These are phyloP conservation scores for Yamadazyma sp. DNA, from an alignment of 805 yeast genomes.

Conservation along the genomic window DNA sequence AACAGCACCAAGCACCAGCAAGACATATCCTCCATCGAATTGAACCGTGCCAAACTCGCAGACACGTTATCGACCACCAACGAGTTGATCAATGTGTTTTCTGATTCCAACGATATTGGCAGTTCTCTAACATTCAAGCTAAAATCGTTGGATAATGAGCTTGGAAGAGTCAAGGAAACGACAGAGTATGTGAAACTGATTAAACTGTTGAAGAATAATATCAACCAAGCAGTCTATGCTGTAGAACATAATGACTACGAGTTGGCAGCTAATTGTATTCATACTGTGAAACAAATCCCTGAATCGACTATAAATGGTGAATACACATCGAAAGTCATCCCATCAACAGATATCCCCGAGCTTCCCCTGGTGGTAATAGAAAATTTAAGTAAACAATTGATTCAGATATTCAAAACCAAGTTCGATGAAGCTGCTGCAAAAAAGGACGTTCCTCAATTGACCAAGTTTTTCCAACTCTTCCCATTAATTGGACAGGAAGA, in stretches of 20 bases:
- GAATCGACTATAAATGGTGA: slow-evolving; percentile 53
- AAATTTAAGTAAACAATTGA: slow-evolving; percentile 60
- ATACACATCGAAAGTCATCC: slow-evolving; percentile 79
- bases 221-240: slow-evolving; percentile 66
- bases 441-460: slow-evolving; percentile 66
- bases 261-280: slow-evolving; percentile 71
- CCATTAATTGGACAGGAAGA: slow-evolving; percentile 77
- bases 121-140: slow-evolving; percentile 67
- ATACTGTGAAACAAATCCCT: slow-evolving; percentile 49
- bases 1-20: slow-evolving; percentile 34
- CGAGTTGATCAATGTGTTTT: slow-evolving; percentile 51
- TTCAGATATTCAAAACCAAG: slow-evolving; percentile 53
- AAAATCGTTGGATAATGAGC: slow-evolving; percentile 67
- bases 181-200: slow-evolving; percentile 64
- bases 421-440: slow-evolving; percentile 69
- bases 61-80: slow-evolving; percentile 58
- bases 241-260: slow-evolving; percentile 70
- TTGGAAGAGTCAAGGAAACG: slow-evolving; percentile 60
- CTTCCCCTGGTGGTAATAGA: slow-evolving; percentile 59
- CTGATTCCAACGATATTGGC: slow-evolving; percentile 65
- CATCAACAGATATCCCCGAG: slow-evolving; percentile 83
- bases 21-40: slow-evolving; percentile 51
- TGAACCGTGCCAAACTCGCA: slow-evolving; percentile 62
- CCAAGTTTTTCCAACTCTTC: slow-evolving; percentile 79
- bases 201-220: slow-evolving; percentile 61